Evolutionary conservation across 2,329 filamentous ascomycete genomes (phyloP), one percentile per base, ranked within the genome.

Genomic region (Aspergillus luchuensis): DNA sequence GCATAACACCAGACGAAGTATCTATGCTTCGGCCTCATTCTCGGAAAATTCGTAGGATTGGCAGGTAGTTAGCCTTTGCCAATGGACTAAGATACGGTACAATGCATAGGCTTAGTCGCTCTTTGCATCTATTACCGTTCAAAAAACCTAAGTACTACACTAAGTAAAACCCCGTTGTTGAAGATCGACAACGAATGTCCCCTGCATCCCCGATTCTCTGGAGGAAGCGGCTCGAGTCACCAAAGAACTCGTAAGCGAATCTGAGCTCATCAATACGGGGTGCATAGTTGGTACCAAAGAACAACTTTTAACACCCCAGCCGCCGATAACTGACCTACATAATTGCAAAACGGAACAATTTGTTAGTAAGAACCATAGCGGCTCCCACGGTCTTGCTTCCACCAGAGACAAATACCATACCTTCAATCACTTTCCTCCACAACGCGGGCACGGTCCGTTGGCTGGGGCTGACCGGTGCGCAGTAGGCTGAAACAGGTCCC

Each of bases 361-460:
- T 28, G 19, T 5, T 49, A 49, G 28, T 23, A 15, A 23, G 10
- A 23, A 28, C 23, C 47, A 50, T 11, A 33, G n/a, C 15, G 13
- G n/a, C 13, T 17, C 5, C 23, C 47, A 33, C n/a, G 8, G 33
- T 13, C 8, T 28, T 28, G 47, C 33, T 50, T 33, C 47, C 25
- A 50, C 50, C 21, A 45, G 13, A 13, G 23, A 30, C 25, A 19
- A 19, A 33, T 47, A 30, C 25, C 39, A 33, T 47, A 30, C 25
- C 39, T 47, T 56, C 39, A 21, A 13, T 36, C 33, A 36, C 45
- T 39, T 25, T 43, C 57, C 39, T 58, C 56, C 56, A 59, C 58
- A 53, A 39, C 47, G 56, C 60, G 59, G 60, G 57, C 60, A 61
- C 54, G 56, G 58, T 62, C 59, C 62, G 62, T 63, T 59, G 57